Percentiles rank a stretch among this genome's conserved stretches.
These are phyloP conservation scores for Alnus glutinosa DNA, from an alignment of 306 rosid genomes.

Conservation along the genomic window DNA sequence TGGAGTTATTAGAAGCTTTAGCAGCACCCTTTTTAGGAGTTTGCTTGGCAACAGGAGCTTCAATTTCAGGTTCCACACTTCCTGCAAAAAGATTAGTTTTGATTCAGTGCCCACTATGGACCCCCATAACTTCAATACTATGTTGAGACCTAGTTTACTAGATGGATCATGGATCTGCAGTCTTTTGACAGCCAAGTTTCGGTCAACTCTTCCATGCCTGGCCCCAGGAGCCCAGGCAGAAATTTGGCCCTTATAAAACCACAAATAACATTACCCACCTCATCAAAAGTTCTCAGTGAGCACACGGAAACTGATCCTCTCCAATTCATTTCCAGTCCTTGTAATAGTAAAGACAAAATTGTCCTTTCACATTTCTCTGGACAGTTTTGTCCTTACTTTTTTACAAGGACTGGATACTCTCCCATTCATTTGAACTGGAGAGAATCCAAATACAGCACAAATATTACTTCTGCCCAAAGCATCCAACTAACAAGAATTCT, in stretches of 20 bases:
- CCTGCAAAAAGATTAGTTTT: constrained; percentile 39
- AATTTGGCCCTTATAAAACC: not conserved
- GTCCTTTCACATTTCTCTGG: no score
- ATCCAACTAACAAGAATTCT: not conserved
- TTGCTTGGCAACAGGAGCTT: constrained; percentile 51
- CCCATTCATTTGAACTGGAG: no score
- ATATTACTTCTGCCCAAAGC: not conserved
- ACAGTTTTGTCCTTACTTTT: no score
- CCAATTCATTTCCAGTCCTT: no score
- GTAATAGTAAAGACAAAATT: no score
- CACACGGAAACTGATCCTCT: not conserved
- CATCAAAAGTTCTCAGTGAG: not conserved
- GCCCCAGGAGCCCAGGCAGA: not conserved
- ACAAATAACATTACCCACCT: not conserved
- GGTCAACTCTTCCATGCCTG: not conserved
- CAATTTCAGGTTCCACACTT: constrained; percentile 39
- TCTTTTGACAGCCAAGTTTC: not conserved
- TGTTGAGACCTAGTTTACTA: not conserved
- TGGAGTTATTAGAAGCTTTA: constrained; percentile 57
- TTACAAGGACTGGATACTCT: no score
- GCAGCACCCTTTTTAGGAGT: constrained; percentile 56
- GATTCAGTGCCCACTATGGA: constrained; percentile 19
- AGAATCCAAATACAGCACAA: no score
- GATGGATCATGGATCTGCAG: not conserved
- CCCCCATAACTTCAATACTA: constrained; percentile 2